These are phyloP conservation scores for Annulohypoxylon maeteangense DNA, from an alignment of 495 filamentous ascomycete genomes.

Conservation along the genomic window DNA sequence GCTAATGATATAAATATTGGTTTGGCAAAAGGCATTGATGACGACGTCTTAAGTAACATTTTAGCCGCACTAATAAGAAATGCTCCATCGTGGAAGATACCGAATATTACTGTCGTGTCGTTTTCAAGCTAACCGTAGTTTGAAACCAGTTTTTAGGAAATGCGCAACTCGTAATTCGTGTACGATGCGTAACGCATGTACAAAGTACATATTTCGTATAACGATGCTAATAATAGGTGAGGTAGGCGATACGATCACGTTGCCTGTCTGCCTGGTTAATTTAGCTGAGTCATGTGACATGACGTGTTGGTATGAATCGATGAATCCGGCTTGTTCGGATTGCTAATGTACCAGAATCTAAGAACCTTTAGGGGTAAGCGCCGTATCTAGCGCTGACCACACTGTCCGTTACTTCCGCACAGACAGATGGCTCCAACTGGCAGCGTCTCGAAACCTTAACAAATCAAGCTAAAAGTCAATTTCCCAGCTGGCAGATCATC, in stretches of 20 bases:
- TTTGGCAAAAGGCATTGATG: too few species aligned
- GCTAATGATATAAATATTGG: too few species aligned
- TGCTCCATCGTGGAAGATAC: too few species aligned
- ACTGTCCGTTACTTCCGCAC: background rate
- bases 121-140: too few species aligned
- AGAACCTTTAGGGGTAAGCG: constrained; percentile 14
- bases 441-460: background rate
- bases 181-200: background rate
- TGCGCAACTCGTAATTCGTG: background rate
- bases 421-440: background rate
- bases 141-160: too few species aligned
- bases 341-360: constrained; percentile 24
- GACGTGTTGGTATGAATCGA: constrained; percentile 6
- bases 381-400: background rate
- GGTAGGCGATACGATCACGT: background rate
- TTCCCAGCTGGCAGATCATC: constrained; percentile 12
- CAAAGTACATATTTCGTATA: too few species aligned
- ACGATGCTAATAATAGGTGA: background rate
- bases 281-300: constrained; percentile 31
- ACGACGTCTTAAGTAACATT: too few species aligned
- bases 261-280: background rate
- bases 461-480: background rate
- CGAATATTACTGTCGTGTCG: too few species aligned
- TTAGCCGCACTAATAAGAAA: too few species aligned
- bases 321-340: constrained; percentile 22